Evolutionary conservation across 176 grass and related monocot species (phyloP).

Genomic region (Zea luxurians): DNA sequence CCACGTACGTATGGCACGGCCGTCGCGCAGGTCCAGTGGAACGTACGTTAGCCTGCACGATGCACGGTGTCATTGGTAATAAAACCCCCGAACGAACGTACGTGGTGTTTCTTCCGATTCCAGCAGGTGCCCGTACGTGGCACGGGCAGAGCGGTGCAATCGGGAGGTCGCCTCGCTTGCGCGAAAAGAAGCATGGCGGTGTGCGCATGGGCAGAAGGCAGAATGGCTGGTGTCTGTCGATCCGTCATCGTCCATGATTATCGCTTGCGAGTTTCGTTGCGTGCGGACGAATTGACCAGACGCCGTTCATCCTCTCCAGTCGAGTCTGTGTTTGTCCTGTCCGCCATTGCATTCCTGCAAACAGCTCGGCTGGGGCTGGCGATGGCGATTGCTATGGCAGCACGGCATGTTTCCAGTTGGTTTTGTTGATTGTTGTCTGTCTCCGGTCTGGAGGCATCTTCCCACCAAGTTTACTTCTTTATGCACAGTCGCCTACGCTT

Average conservation of each 20-base stretch:
- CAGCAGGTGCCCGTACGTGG: background rate
- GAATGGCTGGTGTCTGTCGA: background rate
- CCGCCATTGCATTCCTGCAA: background rate
- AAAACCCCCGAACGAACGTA: too few species aligned
- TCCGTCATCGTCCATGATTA: background rate
- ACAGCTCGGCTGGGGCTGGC: background rate
- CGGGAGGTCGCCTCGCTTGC: too few species aligned
- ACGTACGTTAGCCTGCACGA: background rate
- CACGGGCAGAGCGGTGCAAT: too few species aligned
- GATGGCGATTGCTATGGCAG: background rate
- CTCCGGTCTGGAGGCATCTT: slow-evolving; percentile 27
- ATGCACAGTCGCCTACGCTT: background rate
- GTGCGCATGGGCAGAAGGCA: background rate
- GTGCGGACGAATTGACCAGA: background rate
- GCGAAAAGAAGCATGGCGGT: too few species aligned
- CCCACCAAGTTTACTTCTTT: background rate
- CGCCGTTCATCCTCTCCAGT: background rate
- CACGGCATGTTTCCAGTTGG: background rate
- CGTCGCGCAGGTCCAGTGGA: background rate
- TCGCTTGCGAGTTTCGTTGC: background rate
- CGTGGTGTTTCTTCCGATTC: too few species aligned
- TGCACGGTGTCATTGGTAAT: background rate
- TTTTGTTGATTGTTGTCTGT: background rate
- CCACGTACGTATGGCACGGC: slow-evolving; percentile 1
- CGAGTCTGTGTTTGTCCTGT: background rate